Base-by-base conservation (phyloP, 2,329 filamentous ascomycete species). In the Cladorrhinum sp. region DNA sequence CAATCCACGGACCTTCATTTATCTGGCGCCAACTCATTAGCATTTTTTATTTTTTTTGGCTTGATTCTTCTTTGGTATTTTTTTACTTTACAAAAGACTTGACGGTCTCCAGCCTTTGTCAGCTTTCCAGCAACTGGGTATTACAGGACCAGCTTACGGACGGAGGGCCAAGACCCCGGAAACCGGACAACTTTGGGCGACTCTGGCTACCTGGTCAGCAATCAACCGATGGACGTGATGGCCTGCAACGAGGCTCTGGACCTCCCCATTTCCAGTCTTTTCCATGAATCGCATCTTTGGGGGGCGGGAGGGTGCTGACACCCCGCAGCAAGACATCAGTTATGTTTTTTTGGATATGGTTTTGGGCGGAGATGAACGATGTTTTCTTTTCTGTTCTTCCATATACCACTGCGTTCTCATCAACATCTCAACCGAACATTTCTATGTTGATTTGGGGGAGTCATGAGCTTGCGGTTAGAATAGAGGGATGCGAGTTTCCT, bases 101-200 rank as follows among this genome's bases (percentile, higher is more conserved):
- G 53, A 45, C 45, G 52, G 50, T 50, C 45, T 27, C 56, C 23
- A 23, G 20, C 4, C 3, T n/a, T 45, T 53, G 38, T 24, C 23
- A 32, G 18, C 53, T 25, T 27, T 38, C 45, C 27, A 38, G 48
- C 25, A 36, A 60, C 62, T 68, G 68, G 68, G 66, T 64, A 65
- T 56, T 53, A 69, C 67, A 69, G 68, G 57, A 69, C 67, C 68
- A 66, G 61, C 59, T 41, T 25, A 64, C 18, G 62, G 54, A 32
- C 16, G 55, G 38, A 57, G 18, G 50, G 36, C 23, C 2, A 27
- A 50, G 22, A 25, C 51, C 18, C 61, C n/a, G 52, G 36, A 16
- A 50, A 36, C 55, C 9, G 52, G 10, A 51, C 18, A 58, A 55
- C 48, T 38, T 55, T 59, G 65, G 66, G 64, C 63, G 60, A 67